Conservation (phyloP, 129 eudicot species). For the Heracleum sosnowskyi region DNA sequence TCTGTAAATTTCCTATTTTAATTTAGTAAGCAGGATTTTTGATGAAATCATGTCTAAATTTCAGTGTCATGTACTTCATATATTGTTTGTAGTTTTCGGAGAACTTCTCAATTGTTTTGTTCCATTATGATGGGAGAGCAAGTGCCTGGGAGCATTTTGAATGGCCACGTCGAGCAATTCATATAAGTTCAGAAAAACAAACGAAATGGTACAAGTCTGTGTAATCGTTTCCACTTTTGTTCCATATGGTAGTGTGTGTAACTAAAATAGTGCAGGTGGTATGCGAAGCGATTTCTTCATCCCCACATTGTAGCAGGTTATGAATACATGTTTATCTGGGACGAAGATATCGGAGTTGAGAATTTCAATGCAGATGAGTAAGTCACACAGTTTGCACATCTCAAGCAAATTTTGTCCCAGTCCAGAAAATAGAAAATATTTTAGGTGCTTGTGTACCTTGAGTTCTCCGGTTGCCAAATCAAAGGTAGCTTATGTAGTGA, state of each 20-base stretch:
- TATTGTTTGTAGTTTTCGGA: slow-evolving; percentile 29
- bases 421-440: not conserved
- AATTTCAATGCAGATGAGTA: slow-evolving; percentile 45
- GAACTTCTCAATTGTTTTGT: slow-evolving; percentile 32
- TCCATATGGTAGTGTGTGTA: not conserved
- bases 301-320: slow-evolving; percentile 44
- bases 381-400: not conserved
- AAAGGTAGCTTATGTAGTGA: not conserved
- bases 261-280: slow-evolving; percentile 39
- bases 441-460: not conserved
- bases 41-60: not conserved
- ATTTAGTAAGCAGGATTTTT: not conserved
- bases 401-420: not conserved
- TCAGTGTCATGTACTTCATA: slow-evolving; percentile 10
- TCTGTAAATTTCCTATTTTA: not conserved
- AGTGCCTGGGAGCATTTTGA: slow-evolving; percentile 43
- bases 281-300: slow-evolving; percentile 51
- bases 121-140: slow-evolving; percentile 43
- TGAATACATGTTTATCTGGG: slow-evolving; percentile 55
- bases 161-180: slow-evolving; percentile 39
- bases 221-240: not conserved
- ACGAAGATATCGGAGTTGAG: slow-evolving; percentile 56
- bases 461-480: not conserved
- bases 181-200: slow-evolving; percentile 39
- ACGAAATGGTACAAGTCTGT: slow-evolving; percentile 34